Evolutionary conservation across 305 asterid species (phyloP), one percentile per base, ranked within the genome.

Genomic region (Caryopteris hybrid): DNA sequence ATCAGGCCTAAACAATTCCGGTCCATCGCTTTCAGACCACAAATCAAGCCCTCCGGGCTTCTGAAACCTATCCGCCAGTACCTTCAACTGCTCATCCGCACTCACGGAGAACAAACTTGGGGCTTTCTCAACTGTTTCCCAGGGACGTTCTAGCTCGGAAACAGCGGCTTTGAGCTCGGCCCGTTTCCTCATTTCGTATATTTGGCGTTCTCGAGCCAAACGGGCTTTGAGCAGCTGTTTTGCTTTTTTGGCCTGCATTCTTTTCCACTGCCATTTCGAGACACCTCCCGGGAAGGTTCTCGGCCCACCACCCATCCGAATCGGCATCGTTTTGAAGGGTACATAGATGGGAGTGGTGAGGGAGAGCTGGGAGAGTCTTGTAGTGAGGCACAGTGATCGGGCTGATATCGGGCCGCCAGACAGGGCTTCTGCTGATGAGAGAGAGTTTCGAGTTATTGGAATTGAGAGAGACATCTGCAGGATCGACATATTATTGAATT

Each of bases 301-400:
- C 10, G 99, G 99, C 22, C 99, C 97, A 4, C 99, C 99, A 11
- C 98, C 99, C 99, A 94, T 91, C 14, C 93, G 84, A 74, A 94
- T 82, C 66, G 78, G 83, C 66, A 79, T 69, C 68, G 74, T 55
- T 69, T 13, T 75, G 63, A 11, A 73, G 55, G 82, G 84, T 39
- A 50, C 12, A 54, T 56, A 61, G 50, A 23, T 22, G 36, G 76
- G 58, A 55, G 53, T 18, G 25, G 70, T 56, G 72, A 87, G 68
- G 31, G 86, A 66, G 66, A 88, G 82, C 3, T 68, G 65, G 5
- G 91, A 76, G 67, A 76, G 65, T 53, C 73, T 76, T 52, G 71
- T 48, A 61, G 78, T 50, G 75, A 82, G 86, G 73, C 74, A 67
- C 20, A 75, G 18, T 9, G 74, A 47, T 29, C 72, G 76, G 31